Evolutionary conservation across 2,329 filamentous ascomycete species (phyloP).

Genomic region (Fusarium incarnatum): DNA sequence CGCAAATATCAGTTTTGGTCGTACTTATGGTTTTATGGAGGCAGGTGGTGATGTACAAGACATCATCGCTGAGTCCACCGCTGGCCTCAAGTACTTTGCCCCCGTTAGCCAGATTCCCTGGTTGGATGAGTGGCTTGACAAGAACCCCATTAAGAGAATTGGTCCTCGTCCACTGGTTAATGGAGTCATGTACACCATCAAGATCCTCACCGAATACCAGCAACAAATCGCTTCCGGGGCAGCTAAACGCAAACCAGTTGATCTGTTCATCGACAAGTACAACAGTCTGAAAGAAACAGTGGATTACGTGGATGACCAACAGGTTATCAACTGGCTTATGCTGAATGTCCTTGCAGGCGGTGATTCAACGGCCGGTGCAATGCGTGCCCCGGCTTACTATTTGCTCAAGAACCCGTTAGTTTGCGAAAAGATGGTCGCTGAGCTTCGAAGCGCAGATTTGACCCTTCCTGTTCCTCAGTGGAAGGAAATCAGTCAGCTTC

Average conservation of each 20-base stretch:
- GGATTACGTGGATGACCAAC: conserved; percentile 33
- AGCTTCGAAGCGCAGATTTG: conserved; percentile 15
- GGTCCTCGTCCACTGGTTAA: conserved; percentile 21
- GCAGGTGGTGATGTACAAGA: conserved; percentile 21
- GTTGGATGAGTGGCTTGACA: conserved; percentile 41
- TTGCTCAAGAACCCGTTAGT: conserved; percentile 18
- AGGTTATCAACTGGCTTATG: conserved; percentile 40
- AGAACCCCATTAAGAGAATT: conserved; percentile 33
- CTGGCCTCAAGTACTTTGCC: conserved; percentile 37
- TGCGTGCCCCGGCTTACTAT: conserved; percentile 33
- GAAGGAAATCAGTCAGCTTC: conserved; percentile 28
- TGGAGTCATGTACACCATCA: conserved; percentile 28
- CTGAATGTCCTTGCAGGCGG: conserved; percentile 36
- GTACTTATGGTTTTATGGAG: conserved; percentile 35
- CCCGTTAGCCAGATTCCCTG: conserved; percentile 39
- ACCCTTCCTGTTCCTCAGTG: conserved; percentile 30
- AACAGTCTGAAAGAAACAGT: conserved; percentile 35
- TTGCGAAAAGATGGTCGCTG: conserved; percentile 28
- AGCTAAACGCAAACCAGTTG: conserved; percentile 31
- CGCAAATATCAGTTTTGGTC: conserved; percentile 38
- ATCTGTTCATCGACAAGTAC: conserved; percentile 38
- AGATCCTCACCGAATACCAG: conserved; percentile 37
- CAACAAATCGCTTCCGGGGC: conserved; percentile 25
- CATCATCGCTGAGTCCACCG: conserved; percentile 25
- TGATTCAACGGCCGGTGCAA: conserved; percentile 38